Conservation (phyloP, 2,329 filamentous ascomycete genomes). For the Fusarium nurragi region DNA sequence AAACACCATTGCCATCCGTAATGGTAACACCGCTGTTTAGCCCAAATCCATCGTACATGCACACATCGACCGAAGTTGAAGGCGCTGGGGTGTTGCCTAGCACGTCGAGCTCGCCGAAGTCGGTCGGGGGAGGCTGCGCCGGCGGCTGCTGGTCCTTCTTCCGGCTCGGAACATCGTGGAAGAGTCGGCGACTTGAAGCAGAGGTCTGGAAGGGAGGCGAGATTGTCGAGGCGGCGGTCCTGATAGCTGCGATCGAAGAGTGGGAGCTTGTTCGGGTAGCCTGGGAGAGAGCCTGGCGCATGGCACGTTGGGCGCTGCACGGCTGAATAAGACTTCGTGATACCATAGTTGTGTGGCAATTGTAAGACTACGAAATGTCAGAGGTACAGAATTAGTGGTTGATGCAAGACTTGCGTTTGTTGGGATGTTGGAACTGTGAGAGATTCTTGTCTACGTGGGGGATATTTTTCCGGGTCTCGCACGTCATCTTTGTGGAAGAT, state of each 20-base stretch:
- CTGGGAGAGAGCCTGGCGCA: conserved; percentile 35
- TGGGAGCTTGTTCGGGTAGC: conserved; percentile 12
- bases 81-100: conserved; percentile 79
- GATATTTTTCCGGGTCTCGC: conserved; percentile 41
- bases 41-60: conserved; percentile 83
- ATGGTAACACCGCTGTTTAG: conserved; percentile 83
- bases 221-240: conserved; percentile 3
- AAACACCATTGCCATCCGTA: conserved; percentile 72
- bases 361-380: not conserved
- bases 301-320: conserved; percentile 31
- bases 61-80: conserved; percentile 84
- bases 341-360: conserved; percentile 19
- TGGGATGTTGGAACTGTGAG: conserved; percentile 11
- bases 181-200: conserved; percentile 12
- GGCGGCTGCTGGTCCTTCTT: conserved; percentile 40
- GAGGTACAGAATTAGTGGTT: not conserved
- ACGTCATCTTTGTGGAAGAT: conserved; percentile 40
- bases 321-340: conserved; percentile 38
- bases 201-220: not conserved
- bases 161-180: conserved; percentile 35
- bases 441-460: conserved; percentile 31
- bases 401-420: not conserved
- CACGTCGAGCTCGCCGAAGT: conserved; percentile 82
- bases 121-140: conserved; percentile 56
- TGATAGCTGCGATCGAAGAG: conserved; percentile 25